These are phyloP conservation scores for Podila epicladia DNA, from an alignment of 192 early-diverging fungal genomes.

Conservation along the genomic window DNA sequence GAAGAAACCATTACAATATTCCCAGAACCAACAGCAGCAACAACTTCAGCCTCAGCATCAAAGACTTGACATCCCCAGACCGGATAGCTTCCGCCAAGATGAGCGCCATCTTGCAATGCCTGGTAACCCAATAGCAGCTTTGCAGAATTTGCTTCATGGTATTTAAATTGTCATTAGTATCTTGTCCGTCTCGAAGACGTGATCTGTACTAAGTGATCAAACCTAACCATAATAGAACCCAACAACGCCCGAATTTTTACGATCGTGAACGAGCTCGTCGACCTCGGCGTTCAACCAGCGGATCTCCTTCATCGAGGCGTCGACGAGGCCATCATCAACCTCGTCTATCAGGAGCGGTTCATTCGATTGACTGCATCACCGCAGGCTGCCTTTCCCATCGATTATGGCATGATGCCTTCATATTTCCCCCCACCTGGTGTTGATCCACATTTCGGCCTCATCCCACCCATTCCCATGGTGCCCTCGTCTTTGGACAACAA, in stretches of 20 bases:
- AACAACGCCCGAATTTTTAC: background rate
- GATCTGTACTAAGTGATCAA: background rate
- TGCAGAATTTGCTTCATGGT: background rate
- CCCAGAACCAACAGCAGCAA: background rate
- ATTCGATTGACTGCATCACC: background rate
- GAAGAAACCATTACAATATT: background rate
- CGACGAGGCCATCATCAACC: slow-evolving; percentile 3
- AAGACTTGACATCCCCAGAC: background rate
- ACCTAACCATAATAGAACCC: background rate
- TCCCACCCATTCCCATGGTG: background rate
- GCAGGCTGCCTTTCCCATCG: background rate
- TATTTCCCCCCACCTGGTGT: background rate
- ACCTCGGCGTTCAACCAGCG: slow-evolving; percentile 14
- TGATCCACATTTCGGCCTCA: background rate
- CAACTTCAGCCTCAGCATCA: background rate
- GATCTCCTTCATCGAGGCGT: slow-evolving; percentile 9
- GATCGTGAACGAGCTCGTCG: slow-evolving; percentile 10
- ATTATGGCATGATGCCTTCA: background rate
- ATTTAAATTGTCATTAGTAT: too few relatives aligned
- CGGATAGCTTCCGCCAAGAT: background rate
- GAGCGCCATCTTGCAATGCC: background rate
- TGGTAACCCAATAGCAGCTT: background rate
- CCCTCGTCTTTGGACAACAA: background rate
- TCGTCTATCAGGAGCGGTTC: slow-evolving; percentile 7
- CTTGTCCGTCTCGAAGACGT: too few relatives aligned